A percentile compares a stretch with the other conserved stretches of the same genome.
phyloP scores from a whole-genome alignment of 2,329 filamentous ascomycete species.

The Chrysoporthe deuterocubensis region DNA sequence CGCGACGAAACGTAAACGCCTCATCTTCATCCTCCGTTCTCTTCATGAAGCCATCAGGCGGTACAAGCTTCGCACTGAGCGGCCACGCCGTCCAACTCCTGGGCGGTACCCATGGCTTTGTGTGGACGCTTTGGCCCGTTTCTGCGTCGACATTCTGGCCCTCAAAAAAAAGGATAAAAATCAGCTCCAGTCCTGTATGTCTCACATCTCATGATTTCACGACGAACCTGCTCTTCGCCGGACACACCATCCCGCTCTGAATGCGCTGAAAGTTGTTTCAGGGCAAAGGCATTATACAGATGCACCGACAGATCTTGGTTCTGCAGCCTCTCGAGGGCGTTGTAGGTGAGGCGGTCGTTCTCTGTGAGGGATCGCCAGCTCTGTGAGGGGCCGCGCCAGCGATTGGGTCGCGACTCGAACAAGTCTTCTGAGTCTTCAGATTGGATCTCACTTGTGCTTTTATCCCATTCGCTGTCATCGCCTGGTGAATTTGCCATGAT shows the following conservation, averaged over 20 bases:
- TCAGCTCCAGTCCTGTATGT: not conserved
- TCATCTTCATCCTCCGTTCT: constrained; percentile 52
- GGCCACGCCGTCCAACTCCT: constrained; percentile 87
- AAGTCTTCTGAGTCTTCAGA: constrained; percentile 53
- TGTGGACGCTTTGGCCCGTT: constrained; percentile 35
- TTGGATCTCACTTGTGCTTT: constrained; percentile 51
- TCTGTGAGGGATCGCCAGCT: constrained; percentile 70
- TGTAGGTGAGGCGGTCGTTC: constrained; percentile 64
- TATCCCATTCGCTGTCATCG: constrained; percentile 43
- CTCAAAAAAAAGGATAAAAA: not conserved
- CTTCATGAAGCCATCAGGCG: constrained; percentile 57
- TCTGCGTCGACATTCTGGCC: constrained; percentile 36
- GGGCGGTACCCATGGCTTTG: constrained; percentile 53
- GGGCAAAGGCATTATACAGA: constrained; percentile 75
- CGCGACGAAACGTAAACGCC: constrained; percentile 53
- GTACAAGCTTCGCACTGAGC: constrained; percentile 64
- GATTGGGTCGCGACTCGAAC: constrained; percentile 64
- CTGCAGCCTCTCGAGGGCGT: constrained; percentile 65
- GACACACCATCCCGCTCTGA: not conserved
- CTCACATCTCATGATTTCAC: not conserved
- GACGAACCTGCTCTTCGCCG: constrained; percentile 23
- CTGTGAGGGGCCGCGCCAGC: constrained; percentile 67
- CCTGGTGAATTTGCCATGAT: constrained; percentile 26
- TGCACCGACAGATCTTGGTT: constrained; percentile 74
- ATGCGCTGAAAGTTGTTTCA: constrained; percentile 55